Evolutionary conservation across 257 asterid genomes (phyloP).

Genomic region (Voacanga thouarsii): DNA sequence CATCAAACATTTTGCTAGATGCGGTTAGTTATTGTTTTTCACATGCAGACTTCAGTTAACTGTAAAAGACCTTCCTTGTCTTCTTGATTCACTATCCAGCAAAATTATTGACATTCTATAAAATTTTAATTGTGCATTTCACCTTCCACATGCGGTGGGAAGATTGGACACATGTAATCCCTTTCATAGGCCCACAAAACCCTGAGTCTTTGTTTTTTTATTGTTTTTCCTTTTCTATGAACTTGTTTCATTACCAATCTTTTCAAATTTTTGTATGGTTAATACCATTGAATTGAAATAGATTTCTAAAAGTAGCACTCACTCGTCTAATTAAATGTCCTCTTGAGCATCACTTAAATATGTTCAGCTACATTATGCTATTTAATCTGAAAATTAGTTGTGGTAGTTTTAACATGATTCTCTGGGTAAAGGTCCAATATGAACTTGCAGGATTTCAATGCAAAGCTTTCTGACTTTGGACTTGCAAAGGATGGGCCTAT

Average conservation of each 20-base stretch:
- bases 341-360: slow-evolving; percentile 2
- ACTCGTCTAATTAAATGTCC: not conserved
- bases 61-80: not conserved
- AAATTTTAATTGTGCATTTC: not conserved
- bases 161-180: not conserved
- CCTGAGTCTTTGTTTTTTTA: not conserved
- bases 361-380: slow-evolving; percentile 1
- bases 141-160: not conserved
- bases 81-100: not conserved
- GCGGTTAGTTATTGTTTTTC: slow-evolving; percentile 49
- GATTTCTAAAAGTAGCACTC: not conserved
- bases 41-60: not conserved
- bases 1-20: slow-evolving; percentile 50
- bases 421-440: slow-evolving; percentile 10
- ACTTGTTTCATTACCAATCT: not conserved
- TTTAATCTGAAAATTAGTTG: too few relatives aligned
- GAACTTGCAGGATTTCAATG: slow-evolving; percentile 71
- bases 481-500: slow-evolving; percentile 93
- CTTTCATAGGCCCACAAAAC: not conserved
- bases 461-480: slow-evolving; percentile 95
- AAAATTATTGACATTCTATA: not conserved
- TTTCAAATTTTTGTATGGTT: slow-evolving; percentile 1
- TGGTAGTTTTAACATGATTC: not conserved
- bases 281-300: not conserved
- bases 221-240: not conserved